Conservation (phyloP, 306 rosid genomes). For the Acacia confusa region DNA sequence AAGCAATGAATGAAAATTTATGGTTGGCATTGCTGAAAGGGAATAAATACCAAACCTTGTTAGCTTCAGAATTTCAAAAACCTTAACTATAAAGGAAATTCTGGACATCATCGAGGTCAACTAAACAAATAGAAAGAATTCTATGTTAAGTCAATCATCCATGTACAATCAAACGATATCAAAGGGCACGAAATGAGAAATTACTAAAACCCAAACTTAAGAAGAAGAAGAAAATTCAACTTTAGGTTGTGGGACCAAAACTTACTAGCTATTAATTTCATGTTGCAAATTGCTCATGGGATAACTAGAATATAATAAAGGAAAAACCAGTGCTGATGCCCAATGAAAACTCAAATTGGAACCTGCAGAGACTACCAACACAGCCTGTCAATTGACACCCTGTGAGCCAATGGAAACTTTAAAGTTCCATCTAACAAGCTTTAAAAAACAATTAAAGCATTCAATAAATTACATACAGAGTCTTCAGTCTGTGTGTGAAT, state of each 20-base stretch:
- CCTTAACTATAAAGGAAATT: not conserved
- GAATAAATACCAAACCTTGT: not conserved
- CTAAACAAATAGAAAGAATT: not conserved
- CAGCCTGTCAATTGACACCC: not conserved
- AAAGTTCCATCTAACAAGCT: not conserved
- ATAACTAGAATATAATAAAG: not conserved
- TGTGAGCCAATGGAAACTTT: not conserved
- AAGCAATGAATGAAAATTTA: constrained; percentile 2
- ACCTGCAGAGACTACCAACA: not conserved
- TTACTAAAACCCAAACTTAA: not conserved
- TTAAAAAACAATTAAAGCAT: not conserved
- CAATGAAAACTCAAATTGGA: not conserved
- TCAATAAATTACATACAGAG: not conserved
- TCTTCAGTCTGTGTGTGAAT: no score
- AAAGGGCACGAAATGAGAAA: not conserved
- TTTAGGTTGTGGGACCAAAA: not conserved
- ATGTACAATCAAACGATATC: not conserved
- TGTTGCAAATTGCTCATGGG: not conserved
- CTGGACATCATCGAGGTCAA: not conserved
- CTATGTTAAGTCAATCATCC: not conserved
- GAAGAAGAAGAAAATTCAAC: not conserved
- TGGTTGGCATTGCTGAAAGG: constrained; percentile 3
- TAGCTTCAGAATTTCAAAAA: not conserved
- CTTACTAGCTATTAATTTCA: not conserved
- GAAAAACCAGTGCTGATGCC: not conserved